Percentiles rank a stretch among this genome's conserved stretches.
These are phyloP conservation scores for Phaeosphaeria sp. DNA, from an alignment of 2,329 filamentous ascomycete genomes.

Conservation along the genomic window DNA sequence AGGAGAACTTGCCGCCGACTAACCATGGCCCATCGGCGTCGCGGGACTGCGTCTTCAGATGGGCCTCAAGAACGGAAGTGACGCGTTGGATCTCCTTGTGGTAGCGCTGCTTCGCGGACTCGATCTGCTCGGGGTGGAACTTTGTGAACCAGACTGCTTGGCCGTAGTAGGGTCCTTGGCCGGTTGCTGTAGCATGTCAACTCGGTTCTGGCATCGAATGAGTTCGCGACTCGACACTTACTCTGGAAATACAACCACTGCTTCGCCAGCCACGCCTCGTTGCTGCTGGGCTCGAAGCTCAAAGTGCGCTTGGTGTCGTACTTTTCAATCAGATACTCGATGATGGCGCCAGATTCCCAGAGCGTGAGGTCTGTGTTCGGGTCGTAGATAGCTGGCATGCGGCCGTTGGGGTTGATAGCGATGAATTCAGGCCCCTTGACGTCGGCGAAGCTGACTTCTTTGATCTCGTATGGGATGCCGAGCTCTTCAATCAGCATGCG, in stretches of 20 bases:
- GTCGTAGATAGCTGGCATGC: slow-evolving; percentile 55
- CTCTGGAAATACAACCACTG: slow-evolving; percentile 56
- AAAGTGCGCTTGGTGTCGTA: slow-evolving; percentile 53
- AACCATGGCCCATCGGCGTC: slow-evolving; percentile 35
- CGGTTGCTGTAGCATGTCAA: slow-evolving; percentile 25
- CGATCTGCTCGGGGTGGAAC: slow-evolving; percentile 52
- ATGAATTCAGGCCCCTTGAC: slow-evolving; percentile 51
- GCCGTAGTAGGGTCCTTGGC: slow-evolving; percentile 57
- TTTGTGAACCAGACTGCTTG: slow-evolving; percentile 47
- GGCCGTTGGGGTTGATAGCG: slow-evolving; percentile 49
- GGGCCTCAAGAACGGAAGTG: slow-evolving; percentile 53
- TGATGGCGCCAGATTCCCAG: slow-evolving; percentile 55
- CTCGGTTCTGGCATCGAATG: neutral
- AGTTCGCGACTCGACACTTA: slow-evolving; percentile 1
- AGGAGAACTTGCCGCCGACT: slow-evolving; percentile 34
- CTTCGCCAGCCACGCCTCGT: slow-evolving; percentile 49
- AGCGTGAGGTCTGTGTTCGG: slow-evolving; percentile 52
- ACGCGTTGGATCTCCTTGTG: slow-evolving; percentile 56
- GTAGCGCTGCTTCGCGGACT: slow-evolving; percentile 56
- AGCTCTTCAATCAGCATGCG: slow-evolving; percentile 55
- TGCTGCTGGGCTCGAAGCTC: slow-evolving; percentile 40
- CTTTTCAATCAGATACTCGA: slow-evolving; percentile 53
- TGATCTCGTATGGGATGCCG: slow-evolving; percentile 47
- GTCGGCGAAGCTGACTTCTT: slow-evolving; percentile 45
- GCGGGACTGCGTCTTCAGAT: slow-evolving; percentile 39